Evolutionary conservation across 768 basidiomycete species (phyloP).

Genomic region (Hypholoma fasciculare): DNA sequence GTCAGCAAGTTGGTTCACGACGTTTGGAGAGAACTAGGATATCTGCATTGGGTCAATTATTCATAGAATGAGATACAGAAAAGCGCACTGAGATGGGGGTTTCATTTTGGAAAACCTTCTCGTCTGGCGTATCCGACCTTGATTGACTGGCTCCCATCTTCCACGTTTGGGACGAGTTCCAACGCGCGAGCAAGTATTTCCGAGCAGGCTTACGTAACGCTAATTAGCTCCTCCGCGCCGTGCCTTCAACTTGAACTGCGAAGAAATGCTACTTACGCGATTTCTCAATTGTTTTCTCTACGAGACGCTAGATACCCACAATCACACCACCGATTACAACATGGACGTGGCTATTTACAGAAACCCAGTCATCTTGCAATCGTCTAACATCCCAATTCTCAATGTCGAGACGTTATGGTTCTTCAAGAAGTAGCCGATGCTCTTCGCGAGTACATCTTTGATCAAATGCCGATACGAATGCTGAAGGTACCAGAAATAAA

Average conservation of each 20-base stretch:
- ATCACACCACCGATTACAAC: too few species aligned
- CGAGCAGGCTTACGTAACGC: slow-evolving; percentile 2
- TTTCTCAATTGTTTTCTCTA: too few species aligned
- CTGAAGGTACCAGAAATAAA: too few species aligned
- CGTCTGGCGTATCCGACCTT: slow-evolving; percentile 45
- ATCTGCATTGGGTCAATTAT: neutral
- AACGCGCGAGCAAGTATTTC: neutral
- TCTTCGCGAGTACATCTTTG: too few species aligned
- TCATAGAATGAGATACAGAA: neutral
- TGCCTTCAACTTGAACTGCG: too few species aligned
- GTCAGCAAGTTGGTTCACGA: slow-evolving; percentile 79
- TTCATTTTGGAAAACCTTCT: slow-evolving; percentile 59
- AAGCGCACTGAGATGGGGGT: slow-evolving; percentile 43
- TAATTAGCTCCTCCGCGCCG: neutral
- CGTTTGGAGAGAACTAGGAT: slow-evolving; percentile 75
- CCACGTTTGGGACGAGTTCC: neutral
- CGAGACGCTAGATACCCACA: too few species aligned
- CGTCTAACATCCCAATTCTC: too few species aligned
- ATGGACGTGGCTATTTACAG: too few species aligned
- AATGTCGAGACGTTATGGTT: neutral
- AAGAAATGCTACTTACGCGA: too few species aligned
- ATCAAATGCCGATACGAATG: too few species aligned
- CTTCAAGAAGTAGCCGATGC: too few species aligned
- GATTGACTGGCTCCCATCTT: slow-evolving; percentile 73
- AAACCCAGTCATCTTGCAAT: too few species aligned